Evolutionary conservation across 352 stramenopile species (phyloP), one percentile per base, ranked within the genome.

Genomic region (Globisporangium cylindrosporum): DNA sequence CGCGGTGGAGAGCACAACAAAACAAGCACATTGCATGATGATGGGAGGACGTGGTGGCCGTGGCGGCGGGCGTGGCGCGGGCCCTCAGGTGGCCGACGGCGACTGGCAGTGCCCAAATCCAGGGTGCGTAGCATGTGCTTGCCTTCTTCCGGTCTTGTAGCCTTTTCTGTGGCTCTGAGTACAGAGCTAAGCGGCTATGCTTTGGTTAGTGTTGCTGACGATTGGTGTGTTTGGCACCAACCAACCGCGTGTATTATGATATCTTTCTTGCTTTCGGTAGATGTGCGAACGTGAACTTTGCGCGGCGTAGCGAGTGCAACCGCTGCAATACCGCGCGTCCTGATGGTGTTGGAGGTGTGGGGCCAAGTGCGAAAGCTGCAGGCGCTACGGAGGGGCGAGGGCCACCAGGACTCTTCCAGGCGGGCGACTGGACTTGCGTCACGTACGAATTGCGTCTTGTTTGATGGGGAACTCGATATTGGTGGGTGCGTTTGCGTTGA

Each of bases 271-370:
- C 36, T 65, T 27, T 27, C 24, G 56, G 9, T 38, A 94, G 88
- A 57, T 95, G 86, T 68, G 85, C 77, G 12, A 95, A 95, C 41
- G 70, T 94, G 60, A 95, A 95, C 60, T 95, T 95, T 77, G 86
- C 88, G 25, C 86, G 88, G 6, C 83, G 88, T 0, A 84, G 71
- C 53, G 75, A 86, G 58, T 95, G 88, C 77, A 95, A 95, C 73
- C 86, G 86, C 34, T 95, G 88, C 64, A 81, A 91, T 46, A 93
- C 85, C 8, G 65, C 81, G 12, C 80, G 84, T 15, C 77, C 79
- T 0, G 85, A 94, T 27, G 77, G 73, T 5, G 56, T 56, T 29
- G 68, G 73, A 12, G 77, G 74, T 18, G 18, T 7, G 36, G 48
- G 20, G 1, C 29, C 59, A 18, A 73, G 73, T 29, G 54, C 29